Percentiles rank a stretch among this genome's conserved stretches.
These are phyloP conservation scores for Eucalyptus leucophloia DNA, from an alignment of 345 rosid species.

Conservation along the genomic window DNA sequence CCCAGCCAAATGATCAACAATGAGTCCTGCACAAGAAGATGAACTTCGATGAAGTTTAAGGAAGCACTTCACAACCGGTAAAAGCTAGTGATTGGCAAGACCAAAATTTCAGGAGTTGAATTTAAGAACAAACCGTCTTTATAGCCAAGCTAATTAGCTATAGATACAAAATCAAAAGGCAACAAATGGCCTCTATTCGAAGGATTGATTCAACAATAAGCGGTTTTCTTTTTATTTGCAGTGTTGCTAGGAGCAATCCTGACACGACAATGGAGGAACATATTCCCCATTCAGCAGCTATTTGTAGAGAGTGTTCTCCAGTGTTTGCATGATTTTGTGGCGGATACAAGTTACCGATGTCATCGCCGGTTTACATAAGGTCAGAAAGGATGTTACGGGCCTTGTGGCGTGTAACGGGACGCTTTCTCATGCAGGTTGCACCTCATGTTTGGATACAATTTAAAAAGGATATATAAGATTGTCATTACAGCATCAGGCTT, in stretches of 20 bases:
- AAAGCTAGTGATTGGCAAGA: not conserved
- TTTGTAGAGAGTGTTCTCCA: not conserved
- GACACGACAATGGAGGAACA: not conserved
- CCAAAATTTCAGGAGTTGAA: not conserved
- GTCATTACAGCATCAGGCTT: not conserved
- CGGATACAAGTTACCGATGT: not conserved
- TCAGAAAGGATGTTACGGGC: not conserved
- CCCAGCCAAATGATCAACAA: not conserved
- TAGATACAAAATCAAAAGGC: not conserved
- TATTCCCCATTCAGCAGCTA: not conserved
- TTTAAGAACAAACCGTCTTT: not conserved
- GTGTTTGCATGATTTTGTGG: not conserved
- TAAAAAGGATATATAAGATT: not conserved
- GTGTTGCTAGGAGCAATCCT: not conserved
- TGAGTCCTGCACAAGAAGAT: not conserved
- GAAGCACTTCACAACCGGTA: not conserved
- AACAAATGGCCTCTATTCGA: not conserved
- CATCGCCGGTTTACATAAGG: not conserved
- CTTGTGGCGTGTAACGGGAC: not conserved
- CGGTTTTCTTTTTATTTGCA: not conserved
- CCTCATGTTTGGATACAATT: not conserved
- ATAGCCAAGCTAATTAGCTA: not conserved
- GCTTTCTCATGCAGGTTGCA: not conserved
- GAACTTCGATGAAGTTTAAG: not conserved
- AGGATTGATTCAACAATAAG: not conserved